Conservation (phyloP, 192 early-diverging fungal species). For the Gryganskiella cystojenkinii region DNA sequence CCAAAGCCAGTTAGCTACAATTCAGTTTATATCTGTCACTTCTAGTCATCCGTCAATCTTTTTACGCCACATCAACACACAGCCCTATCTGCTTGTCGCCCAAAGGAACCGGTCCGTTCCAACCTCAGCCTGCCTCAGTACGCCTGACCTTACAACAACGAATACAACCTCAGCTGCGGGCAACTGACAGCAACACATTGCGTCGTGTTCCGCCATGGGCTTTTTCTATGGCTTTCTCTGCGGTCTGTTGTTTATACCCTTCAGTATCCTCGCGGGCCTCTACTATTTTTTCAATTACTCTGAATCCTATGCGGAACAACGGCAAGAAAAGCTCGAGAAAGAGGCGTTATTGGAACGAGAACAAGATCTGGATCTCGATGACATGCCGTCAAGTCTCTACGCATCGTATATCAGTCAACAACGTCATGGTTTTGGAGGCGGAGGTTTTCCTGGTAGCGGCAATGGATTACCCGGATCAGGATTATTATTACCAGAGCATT, state of each 20-base stretch:
- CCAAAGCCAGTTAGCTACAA: too few relatives aligned
- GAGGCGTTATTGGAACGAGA: neutral
- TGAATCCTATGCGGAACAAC: constrained; percentile 24
- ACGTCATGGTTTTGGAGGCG: neutral
- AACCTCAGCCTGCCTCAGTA: neutral
- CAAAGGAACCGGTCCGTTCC: too few relatives aligned
- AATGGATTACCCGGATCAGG: constrained; percentile 17
- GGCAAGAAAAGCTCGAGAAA: constrained; percentile 15
- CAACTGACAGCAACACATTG: too few relatives aligned
- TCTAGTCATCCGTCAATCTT: neutral
- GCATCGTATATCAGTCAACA: constrained; percentile 33
- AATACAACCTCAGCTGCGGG: too few relatives aligned
- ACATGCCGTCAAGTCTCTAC: constrained; percentile 36
- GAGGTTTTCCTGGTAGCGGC: neutral
- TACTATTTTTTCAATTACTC: constrained; percentile 50
- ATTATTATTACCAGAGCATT: constrained; percentile 29
- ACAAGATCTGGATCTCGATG: constrained; percentile 24
- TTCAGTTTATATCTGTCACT: too few relatives aligned
- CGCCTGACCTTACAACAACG: neutral
- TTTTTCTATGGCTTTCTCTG: constrained; percentile 43
- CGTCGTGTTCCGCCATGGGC: constrained; percentile 20
- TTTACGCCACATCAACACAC: neutral
- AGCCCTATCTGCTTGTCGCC: neutral
- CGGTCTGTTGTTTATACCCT: constrained; percentile 35
- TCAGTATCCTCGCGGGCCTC: constrained; percentile 15